Percentiles rank a stretch among this genome's conserved stretches.
phyloP scores from a whole-genome alignment of 805 yeast species.

The Metschnikowia cubensis region DNA sequence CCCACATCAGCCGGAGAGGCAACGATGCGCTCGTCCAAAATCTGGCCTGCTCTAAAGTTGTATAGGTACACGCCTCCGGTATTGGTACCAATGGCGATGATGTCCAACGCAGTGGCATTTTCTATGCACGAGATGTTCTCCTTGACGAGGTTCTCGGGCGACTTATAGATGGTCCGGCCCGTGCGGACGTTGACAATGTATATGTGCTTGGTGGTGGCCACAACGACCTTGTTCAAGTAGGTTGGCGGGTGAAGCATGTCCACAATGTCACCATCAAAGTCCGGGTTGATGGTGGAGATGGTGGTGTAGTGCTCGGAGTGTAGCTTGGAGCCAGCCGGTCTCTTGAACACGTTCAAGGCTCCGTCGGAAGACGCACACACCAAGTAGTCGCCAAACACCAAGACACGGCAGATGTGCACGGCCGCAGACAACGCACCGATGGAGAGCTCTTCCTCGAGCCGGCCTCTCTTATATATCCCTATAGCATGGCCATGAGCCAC shows the following conservation, averaged over 20 bases:
- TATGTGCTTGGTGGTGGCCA: conserved; percentile 67
- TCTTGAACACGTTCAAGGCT: conserved; percentile 52
- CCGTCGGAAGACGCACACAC: conserved; percentile 47
- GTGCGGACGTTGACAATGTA: conserved; percentile 71
- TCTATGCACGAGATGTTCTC: conserved; percentile 64
- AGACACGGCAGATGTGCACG: conserved; percentile 44
- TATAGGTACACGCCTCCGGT: conserved; percentile 63
- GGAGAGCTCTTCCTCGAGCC: conserved; percentile 38
- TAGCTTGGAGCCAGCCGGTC: conserved; percentile 39
- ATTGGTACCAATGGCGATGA: conserved; percentile 71
- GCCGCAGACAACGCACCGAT: conserved; percentile 15
- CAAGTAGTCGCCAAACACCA: conserved; percentile 75
- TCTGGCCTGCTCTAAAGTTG: conserved; percentile 63
- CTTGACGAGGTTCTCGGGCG: conserved; percentile 45
- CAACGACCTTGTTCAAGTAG: conserved; percentile 80
- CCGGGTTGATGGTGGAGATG: conserved; percentile 45
- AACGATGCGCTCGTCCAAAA: conserved; percentile 46
- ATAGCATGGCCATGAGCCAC: conserved; percentile 69
- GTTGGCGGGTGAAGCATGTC: conserved; percentile 82
- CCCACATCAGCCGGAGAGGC: conserved; percentile 38
- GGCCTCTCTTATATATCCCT: conserved; percentile 82
- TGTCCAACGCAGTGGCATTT: conserved; percentile 82
- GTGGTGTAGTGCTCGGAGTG: conserved; percentile 68
- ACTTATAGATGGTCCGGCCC: conserved; percentile 62
- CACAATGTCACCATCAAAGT: conserved; percentile 68